These are phyloP conservation scores for Pythium plurisporium DNA, from an alignment of 352 stramenopile genomes.

Conservation along the genomic window DNA sequence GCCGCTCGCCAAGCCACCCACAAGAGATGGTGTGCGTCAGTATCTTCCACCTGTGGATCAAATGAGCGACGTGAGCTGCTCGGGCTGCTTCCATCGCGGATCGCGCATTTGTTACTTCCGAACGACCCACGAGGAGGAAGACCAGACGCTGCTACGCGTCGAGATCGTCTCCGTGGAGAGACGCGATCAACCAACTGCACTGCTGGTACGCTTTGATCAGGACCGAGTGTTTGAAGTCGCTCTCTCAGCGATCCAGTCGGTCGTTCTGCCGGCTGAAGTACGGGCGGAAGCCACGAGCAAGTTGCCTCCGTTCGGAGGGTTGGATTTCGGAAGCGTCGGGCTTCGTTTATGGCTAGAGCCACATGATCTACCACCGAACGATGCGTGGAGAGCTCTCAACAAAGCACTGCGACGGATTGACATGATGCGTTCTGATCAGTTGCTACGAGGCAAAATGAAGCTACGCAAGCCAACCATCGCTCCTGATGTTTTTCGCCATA, in stretches of 20 bases:
- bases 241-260: slow-evolving; percentile 4
- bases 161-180: slow-evolving; percentile 15
- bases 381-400: slow-evolving; percentile 12
- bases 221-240: slow-evolving; percentile 25
- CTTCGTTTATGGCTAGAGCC: slow-evolving; percentile 39
- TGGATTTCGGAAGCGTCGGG: slow-evolving; percentile 29
- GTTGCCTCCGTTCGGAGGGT: slow-evolving; percentile 25
- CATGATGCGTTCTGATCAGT: slow-evolving; percentile 1
- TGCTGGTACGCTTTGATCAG: slow-evolving; percentile 30
- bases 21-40: neutral
- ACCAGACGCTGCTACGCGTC: slow-evolving; percentile 31
- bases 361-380: neutral
- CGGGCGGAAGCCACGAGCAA: neutral
- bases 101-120: slow-evolving; percentile 34
- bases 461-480: neutral
- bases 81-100: slow-evolving; percentile 34
- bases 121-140: slow-evolving; percentile 12
- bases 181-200: neutral
- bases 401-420: slow-evolving; percentile 14
- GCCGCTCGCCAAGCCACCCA: neutral
- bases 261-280: slow-evolving; percentile 5
- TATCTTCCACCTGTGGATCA: neutral
- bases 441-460: neutral
- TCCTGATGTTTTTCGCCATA: slow-evolving; percentile 25
- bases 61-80: neutral